Evolutionary conservation across 768 basidiomycete species (phyloP), one percentile per base, ranked within the genome.

Genomic region (Xerocomellus chrysenteron): DNA sequence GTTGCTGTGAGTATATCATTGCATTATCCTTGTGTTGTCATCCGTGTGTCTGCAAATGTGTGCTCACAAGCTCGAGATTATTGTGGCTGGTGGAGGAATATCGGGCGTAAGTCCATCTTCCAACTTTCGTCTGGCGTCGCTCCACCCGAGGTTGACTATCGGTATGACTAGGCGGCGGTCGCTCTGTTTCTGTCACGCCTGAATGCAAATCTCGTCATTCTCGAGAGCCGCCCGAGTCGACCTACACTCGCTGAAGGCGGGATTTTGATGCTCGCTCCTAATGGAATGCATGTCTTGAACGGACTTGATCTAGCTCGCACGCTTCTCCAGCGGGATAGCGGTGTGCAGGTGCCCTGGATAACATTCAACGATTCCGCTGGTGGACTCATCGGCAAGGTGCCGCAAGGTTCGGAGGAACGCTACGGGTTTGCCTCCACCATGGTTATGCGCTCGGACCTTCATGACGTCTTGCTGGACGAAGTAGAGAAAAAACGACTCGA

Each of bases 401-500:
- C 66, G 2, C 67, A 71, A 26, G 71, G 71, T 28, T 67, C 65
- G 11, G 47, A 52, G 49, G 46, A 69, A 45, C 67, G 69, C 45
- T 59, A 71, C 21, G 67, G 67, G 13, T 64, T 67, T 37, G 59
- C 65, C 9, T 73, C 71, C 13, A 64, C 50, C 17, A 57, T 65
- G 55, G 40, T 68, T 45, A 56, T 62, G 57, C 67, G 69, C 41
- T 71, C 69, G 36, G 71, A 73, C 45, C 56, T 67, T 6, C 60
- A 73, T n/a, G 67, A 71, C 28, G 65, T 73, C 36, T 53, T 71
- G n/a, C 56, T 71, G 37, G 66, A 72, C 42, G 63, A 64, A 39
- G 61, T 68, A 10, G 62, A 72, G 53, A 62, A 47, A 21, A 55
- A 28, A 17, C 32, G 47, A 40, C 44, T 71, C 24, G 44, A 60